Percentiles rank a stretch among this genome's conserved stretches.
Evolutionary conservation across 2,329 filamentous ascomycete genomes (phyloP).

Genomic region (Anthostomella pinea): DNA sequence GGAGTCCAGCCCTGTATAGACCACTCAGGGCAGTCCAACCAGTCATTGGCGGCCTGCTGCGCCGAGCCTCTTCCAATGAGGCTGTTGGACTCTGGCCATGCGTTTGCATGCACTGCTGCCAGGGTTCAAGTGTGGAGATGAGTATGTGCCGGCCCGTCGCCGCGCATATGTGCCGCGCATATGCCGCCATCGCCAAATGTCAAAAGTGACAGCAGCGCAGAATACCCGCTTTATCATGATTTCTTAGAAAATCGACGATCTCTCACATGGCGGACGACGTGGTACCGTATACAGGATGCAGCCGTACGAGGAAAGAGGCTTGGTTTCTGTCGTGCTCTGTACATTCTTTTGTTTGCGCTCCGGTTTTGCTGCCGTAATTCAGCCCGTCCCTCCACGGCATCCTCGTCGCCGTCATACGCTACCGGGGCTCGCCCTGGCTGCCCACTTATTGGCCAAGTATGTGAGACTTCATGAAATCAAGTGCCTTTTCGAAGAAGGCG

Average conservation of each 20-base stretch:
- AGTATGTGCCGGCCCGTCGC: slow-evolving; percentile 23
- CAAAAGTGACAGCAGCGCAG: slow-evolving; percentile 21
- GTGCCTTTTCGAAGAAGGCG: slow-evolving; percentile 3
- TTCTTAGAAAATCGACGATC: no score
- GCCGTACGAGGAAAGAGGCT: no score
- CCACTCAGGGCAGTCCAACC: no score
- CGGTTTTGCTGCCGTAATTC: slow-evolving; percentile 23
- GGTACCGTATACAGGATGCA: no score
- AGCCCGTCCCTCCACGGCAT: slow-evolving; percentile 7
- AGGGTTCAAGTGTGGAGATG: no score
- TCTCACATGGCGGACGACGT: no score
- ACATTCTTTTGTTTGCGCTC: slow-evolving; percentile 13
- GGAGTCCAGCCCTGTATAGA: no score
- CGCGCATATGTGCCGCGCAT: no score
- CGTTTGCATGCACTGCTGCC: no score
- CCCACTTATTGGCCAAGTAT: slow-evolving; percentile 16
- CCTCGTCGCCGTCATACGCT: slow-evolving; percentile 20
- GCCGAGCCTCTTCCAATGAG: slow-evolving; percentile 12
- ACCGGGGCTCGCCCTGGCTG: slow-evolving; percentile 17
- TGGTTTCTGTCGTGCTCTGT: slow-evolving; percentile 19
- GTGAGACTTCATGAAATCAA: slow-evolving; percentile 16
- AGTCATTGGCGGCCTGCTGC: background rate
- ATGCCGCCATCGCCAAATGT: slow-evolving; percentile 14
- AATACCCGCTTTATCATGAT: no score
- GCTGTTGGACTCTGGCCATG: slow-evolving; percentile 16